A percentile compares a stretch with the other conserved stretches of the same genome.
These are phyloP conservation scores for Piper betle DNA, from an alignment of 164 flowering plant genomes.

Conservation along the genomic window DNA sequence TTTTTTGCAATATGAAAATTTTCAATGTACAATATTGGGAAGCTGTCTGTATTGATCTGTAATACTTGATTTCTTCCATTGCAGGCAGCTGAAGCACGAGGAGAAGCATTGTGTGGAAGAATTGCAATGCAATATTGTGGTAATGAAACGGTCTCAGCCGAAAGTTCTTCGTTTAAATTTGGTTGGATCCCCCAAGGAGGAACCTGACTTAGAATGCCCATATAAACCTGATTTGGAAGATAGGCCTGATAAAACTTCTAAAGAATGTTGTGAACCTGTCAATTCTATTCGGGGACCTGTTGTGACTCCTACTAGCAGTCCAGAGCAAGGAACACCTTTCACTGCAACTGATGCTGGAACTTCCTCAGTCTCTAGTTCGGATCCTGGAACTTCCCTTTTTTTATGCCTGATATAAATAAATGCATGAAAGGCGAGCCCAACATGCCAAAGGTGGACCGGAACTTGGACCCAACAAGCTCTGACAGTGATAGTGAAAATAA, in stretches of 20 bases:
- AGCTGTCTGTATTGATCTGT: background rate
- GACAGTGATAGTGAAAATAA: slow-evolving; percentile 45
- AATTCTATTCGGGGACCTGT: slow-evolving; percentile 41
- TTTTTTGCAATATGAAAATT: background rate
- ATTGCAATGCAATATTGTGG: slow-evolving; percentile 77
- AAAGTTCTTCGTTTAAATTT: slow-evolving; percentile 79
- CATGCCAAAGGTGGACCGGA: slow-evolving; percentile 11
- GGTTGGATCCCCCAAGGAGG: slow-evolving; percentile 30
- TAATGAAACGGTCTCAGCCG: slow-evolving; percentile 58
- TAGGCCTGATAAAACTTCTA: slow-evolving; percentile 10
- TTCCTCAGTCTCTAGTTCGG: slow-evolving; percentile 76
- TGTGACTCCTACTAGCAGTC: slow-evolving; percentile 84
- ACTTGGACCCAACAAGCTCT: slow-evolving; percentile 35
- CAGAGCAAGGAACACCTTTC: slow-evolving; percentile 53
- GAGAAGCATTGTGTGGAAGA: slow-evolving; percentile 67
- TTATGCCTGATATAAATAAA: slow-evolving; percentile 25
- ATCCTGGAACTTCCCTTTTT: slow-evolving; percentile 50
- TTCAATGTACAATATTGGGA: background rate
- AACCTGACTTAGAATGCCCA: slow-evolving; percentile 15
- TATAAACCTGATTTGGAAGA: slow-evolving; percentile 19
- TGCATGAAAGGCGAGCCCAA: slow-evolving; percentile 18
- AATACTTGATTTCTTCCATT: background rate
- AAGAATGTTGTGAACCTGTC: slow-evolving; percentile 14
- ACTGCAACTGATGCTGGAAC: slow-evolving; percentile 60
- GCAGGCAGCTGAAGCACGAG: slow-evolving; percentile 62